Evolutionary conservation across 2,329 filamentous ascomycete genomes (phyloP).

Genomic region (Cladorrhinum sp.): DNA sequence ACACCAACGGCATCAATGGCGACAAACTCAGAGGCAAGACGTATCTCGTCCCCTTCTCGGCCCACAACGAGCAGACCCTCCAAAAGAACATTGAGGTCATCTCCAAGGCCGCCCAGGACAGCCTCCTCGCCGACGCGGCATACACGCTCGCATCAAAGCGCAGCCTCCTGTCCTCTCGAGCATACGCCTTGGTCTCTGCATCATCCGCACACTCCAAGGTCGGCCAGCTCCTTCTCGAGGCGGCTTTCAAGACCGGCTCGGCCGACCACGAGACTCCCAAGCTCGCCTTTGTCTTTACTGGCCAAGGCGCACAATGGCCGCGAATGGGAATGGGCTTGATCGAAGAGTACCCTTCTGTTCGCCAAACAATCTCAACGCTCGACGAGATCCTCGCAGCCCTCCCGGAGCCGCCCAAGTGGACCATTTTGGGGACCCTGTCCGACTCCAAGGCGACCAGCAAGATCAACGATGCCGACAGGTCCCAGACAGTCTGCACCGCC

Average conservation of each 20-base stretch:
- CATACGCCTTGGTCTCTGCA: conserved; percentile 25
- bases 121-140: no score
- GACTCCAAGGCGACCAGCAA: conserved; percentile 24
- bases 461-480: conserved; percentile 32
- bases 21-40: no score
- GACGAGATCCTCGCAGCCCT: conserved; percentile 19
- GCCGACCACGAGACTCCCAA: conserved; percentile 13
- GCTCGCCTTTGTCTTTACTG: conserved; percentile 36
- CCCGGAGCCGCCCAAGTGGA: conserved; percentile 29
- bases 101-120: no score
- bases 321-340: conserved; percentile 34
- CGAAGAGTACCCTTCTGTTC: conserved; percentile 28
- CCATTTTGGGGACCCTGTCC: conserved; percentile 32
- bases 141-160: not conserved
- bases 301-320: conserved; percentile 34
- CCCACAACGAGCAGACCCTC: no score
- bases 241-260: no score
- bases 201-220: conserved; percentile 25
- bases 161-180: not conserved
- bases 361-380: conserved; percentile 24
- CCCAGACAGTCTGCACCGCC: conserved; percentile 35
- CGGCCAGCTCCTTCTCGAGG: conserved; percentile 11
- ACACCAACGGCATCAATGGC: no score
- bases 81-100: no score
- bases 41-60: no score